Conservation (phyloP, 2,329 filamentous ascomycete species). For the Huntiella omanensis region DNA sequence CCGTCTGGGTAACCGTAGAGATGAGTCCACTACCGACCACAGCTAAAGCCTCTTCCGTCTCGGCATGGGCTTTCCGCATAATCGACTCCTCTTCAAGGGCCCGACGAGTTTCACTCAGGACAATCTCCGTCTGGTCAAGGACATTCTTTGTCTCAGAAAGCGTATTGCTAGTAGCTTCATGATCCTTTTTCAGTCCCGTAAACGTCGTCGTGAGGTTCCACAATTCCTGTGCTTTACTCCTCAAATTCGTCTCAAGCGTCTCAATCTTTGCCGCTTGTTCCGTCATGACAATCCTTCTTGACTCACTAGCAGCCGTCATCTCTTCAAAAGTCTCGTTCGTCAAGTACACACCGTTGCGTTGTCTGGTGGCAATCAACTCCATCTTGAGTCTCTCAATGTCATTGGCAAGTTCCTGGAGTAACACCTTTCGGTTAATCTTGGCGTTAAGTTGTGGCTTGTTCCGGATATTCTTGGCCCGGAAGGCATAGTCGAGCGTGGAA, state of each 20-base stretch:
- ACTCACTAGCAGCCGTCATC: constrained; percentile 81
- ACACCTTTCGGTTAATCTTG: constrained; percentile 76
- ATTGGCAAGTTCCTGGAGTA: constrained; percentile 71
- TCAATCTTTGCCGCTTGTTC: constrained; percentile 87
- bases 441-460: constrained; percentile 96
- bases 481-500: constrained; percentile 92
- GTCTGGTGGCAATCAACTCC: constrained; percentile 78
- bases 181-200: constrained; percentile 73
- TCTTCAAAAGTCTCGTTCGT: constrained; percentile 79
- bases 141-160: constrained; percentile 67
- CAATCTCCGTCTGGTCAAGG: constrained; percentile 72
- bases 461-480: constrained; percentile 92
- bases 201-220: constrained; percentile 75
- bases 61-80: constrained; percentile 65
- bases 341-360: constrained; percentile 88
- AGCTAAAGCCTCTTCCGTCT: constrained; percentile 62
- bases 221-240: constrained; percentile 86
- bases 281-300: constrained; percentile 72
- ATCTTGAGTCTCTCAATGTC: constrained; percentile 93
- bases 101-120: constrained; percentile 58
- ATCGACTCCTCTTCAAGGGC: constrained; percentile 61
- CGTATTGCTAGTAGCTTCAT: constrained; percentile 52
- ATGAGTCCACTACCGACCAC: constrained; percentile 59
- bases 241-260: constrained; percentile 73
- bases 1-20: constrained; percentile 56